phyloP scores from a whole-genome alignment of 805 yeast genomes.

The Barnettozyma vustinii region DNA sequence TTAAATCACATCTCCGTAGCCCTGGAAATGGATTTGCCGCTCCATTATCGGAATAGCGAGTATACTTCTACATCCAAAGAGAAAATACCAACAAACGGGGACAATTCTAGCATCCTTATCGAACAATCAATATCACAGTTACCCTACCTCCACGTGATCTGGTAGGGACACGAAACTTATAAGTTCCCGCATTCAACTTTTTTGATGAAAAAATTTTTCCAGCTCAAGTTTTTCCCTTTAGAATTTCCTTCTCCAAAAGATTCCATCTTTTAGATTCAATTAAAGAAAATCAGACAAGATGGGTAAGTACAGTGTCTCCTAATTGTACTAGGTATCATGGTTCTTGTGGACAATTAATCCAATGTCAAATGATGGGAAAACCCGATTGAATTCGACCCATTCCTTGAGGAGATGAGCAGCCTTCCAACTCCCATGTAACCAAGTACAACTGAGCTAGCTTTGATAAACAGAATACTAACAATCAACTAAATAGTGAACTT shows the following conservation, averaged over 20 bases:
- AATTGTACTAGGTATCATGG: neutral
- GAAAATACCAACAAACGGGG: too few species aligned
- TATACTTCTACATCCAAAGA: too few species aligned
- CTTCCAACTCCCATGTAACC: neutral
- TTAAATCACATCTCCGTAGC: too few species aligned
- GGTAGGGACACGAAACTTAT: constrained; percentile 3
- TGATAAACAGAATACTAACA: constrained; percentile 17
- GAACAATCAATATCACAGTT: neutral
- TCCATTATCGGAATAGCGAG: too few species aligned
- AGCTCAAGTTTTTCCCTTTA: constrained; percentile 6
- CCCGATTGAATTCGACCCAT: neutral
- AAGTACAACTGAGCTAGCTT: neutral
- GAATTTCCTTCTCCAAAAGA: constrained; percentile 1
- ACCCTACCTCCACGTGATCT: neutral
- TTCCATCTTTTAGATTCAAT: constrained; percentile 12
- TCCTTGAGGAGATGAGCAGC: neutral
- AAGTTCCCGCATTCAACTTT: neutral
- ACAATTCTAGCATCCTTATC: too few species aligned
- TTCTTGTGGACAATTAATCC: neutral
- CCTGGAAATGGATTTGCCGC: too few species aligned
- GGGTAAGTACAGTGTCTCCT: constrained; percentile 19
- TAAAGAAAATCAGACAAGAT: constrained; percentile 22
- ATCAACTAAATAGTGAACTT: constrained; percentile 36
- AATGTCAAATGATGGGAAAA: neutral
- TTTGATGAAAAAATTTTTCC: constrained; percentile 7